Percentiles rank a stretch among this genome's conserved stretches.
Conservation (phyloP, 148 eudicot species). For the Limonium bicolor region DNA sequence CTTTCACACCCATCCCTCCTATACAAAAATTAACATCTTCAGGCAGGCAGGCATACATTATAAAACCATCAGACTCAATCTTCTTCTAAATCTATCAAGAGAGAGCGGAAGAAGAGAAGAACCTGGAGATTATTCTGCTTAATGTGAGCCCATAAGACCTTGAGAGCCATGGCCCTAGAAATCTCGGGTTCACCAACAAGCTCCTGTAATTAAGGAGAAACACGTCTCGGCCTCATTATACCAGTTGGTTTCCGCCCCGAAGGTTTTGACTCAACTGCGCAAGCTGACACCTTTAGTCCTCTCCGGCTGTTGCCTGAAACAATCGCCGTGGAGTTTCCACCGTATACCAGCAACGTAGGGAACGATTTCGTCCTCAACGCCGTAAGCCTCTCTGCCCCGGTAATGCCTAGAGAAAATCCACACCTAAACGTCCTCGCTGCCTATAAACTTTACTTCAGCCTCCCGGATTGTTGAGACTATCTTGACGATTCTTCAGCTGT, state of each 20-base stretch:
- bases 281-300: slow-evolving; percentile 3
- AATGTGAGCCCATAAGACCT: slow-evolving; percentile 74
- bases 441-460: slow-evolving; percentile 9
- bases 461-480: no score
- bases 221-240: slow-evolving; percentile 57
- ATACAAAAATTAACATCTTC: no score
- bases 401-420: not conserved
- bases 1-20: no score
- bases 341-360: slow-evolving; percentile 1
- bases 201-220: slow-evolving; percentile 51
- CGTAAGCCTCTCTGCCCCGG: not conserved
- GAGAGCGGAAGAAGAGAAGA: not conserved
- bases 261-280: slow-evolving; percentile 15
- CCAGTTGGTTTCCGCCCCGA: slow-evolving; percentile 56
- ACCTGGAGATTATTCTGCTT: slow-evolving; percentile 68
- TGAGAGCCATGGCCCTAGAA: slow-evolving; percentile 60
- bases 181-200: slow-evolving; percentile 60
- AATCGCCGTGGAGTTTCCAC: not conserved
- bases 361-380: slow-evolving; percentile 7
- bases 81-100: no score
- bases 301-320: not conserved
- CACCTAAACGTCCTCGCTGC: slow-evolving; percentile 1
- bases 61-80: no score
- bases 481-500: no score
- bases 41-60: no score